phyloP scores from a whole-genome alignment of 306 rosid species.

The Vigna unguiculata region DNA sequence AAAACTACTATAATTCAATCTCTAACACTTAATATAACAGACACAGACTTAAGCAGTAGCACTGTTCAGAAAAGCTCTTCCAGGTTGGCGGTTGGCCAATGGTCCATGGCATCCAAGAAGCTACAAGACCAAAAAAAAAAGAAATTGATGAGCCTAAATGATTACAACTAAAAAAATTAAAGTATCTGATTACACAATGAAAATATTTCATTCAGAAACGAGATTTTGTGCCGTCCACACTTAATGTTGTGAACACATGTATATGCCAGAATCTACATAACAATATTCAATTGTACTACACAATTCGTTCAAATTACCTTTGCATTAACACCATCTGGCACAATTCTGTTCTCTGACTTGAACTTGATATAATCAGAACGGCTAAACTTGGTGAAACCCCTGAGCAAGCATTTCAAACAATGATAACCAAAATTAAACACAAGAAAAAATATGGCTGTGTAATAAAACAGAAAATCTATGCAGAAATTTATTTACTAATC shows the following conservation, averaged over 20 bases:
- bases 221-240: not conserved
- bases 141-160: not conserved
- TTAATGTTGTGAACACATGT: not conserved
- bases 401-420: constrained; percentile 37
- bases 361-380: constrained; percentile 64
- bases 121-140: constrained; percentile 48
- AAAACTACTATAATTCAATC: not conserved
- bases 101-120: constrained; percentile 83
- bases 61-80: constrained; percentile 55
- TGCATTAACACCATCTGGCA: constrained; percentile 75
- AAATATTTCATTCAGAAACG: not conserved
- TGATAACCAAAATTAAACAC: not conserved
- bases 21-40: not conserved
- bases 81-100: constrained; percentile 63
- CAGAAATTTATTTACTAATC: too few species aligned
- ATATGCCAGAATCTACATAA: not conserved
- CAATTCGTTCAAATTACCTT: constrained; percentile 52
- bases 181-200: not conserved
- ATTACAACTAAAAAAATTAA: not conserved
- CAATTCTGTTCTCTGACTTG: constrained; percentile 60
- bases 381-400: constrained; percentile 81
- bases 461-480: not conserved
- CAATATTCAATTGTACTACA: not conserved
- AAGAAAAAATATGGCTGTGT: not conserved
- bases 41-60: constrained; percentile 41